A percentile compares a stretch with the other conserved stretches of the same genome.
Evolutionary conservation across 192 early-diverging fungal species (phyloP).

Genomic region (Backusella australiensis): DNA sequence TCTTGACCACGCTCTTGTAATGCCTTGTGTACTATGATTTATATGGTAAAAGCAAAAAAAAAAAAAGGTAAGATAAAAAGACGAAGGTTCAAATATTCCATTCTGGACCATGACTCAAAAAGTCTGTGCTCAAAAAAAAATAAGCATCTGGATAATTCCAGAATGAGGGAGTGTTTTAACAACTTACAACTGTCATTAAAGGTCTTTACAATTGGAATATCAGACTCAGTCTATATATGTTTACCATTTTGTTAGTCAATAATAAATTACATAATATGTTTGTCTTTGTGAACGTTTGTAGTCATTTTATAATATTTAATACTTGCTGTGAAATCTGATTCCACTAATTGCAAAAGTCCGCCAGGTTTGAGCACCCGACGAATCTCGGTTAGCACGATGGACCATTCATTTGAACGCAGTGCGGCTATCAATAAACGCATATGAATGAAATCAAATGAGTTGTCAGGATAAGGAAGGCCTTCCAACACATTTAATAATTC

Average conservation of each 20-base stretch:
- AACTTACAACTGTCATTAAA: constrained; percentile 14
- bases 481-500: constrained; percentile 23
- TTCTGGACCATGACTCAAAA: neutral
- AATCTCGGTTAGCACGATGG: constrained; percentile 20
- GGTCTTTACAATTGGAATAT: constrained; percentile 6
- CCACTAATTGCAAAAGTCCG: constrained; percentile 27
- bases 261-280: neutral
- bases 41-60: constrained; percentile 9
- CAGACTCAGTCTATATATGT: neutral
- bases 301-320: neutral
- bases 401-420: constrained; percentile 23
- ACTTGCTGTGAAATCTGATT: constrained; percentile 18
- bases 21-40: constrained; percentile 9
- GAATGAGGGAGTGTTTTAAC: neutral
- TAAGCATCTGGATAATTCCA: neutral
- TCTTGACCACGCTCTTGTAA: constrained; percentile 23
- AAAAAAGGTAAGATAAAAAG: neutral
- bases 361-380: constrained; percentile 34
- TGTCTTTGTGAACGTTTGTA: neutral
- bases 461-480: constrained; percentile 25
- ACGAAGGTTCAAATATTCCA: constrained; percentile 4
- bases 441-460: constrained; percentile 39
- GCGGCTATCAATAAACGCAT: constrained; percentile 36
- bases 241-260: neutral
- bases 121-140: neutral